Base-by-base conservation (phyloP, 1,139 yeast species). In the Candida mesenterica region DNA sequence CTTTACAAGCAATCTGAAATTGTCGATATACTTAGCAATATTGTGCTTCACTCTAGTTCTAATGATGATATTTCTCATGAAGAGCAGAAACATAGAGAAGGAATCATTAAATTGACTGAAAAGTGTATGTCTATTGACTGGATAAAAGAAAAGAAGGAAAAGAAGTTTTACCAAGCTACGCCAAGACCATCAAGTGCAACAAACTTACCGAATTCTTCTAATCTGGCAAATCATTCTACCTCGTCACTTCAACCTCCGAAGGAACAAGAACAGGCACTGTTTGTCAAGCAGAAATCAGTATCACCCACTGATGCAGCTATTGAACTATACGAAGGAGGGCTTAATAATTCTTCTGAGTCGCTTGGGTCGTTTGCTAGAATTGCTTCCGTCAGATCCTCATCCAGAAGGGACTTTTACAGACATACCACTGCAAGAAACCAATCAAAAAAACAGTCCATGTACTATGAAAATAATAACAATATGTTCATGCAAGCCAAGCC, bases 1-100 rank as follows among this genome's bases (percentile, higher is more conserved):
- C 65, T 74, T 1, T 87, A 88, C 57, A 83, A 86, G 49, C 68
- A 62, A 19, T 67, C 65, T 1, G 84, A 79, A 36, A 55, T 89
- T 7, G 48, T 62, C 8, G 68, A 71, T 5, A 59, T 82, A 10
- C 59, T 89, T 28, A 61, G 67, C 12, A 70, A 73, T 43, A 62
- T 84, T 10, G 53, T 63, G 7, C 39, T 61, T 13, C 63, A 63
- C 37, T 55, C 48, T 10, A 28, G 48, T 2, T n/a, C 45, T 14
- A 44, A 40, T 12, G 34, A 31, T 14, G 43, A 34, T 8, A 41
- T 34, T 3, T 30, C 29, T 7, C 29, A 29, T 7, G 31, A 20
- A 3, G 27, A 52, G 55, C 22, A 47, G 42, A 34, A 49, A 48
- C 32, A 45, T 18, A 51, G 62, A 51, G 49, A 53, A 15, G 63